These are phyloP conservation scores for Boletus rubropictus DNA, from an alignment of 768 basidiomycete genomes.

Conservation along the genomic window DNA sequence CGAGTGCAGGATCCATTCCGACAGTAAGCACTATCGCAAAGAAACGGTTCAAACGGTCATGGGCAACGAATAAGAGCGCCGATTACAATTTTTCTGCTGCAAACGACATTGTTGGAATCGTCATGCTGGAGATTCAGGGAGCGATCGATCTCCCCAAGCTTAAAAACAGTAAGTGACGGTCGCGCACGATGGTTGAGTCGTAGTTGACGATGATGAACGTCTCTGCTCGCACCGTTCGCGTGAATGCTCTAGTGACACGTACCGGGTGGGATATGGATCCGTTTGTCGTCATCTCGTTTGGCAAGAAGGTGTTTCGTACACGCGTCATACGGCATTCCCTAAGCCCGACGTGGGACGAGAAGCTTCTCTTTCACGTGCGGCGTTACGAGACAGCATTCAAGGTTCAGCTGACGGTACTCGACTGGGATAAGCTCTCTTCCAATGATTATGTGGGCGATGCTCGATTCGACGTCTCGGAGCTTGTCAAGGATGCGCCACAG, in stretches of 20 bases:
- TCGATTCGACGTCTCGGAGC: conserved; percentile 61
- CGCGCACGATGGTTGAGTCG: background rate
- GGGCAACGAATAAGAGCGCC: conserved; percentile 32
- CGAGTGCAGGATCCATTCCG: conserved; percentile 28
- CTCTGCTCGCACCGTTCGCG: background rate
- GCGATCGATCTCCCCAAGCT: conserved; percentile 81
- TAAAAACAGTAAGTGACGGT: conserved; percentile 67
- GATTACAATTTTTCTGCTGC: conserved; percentile 59
- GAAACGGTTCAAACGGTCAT: conserved; percentile 38
- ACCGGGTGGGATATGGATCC: conserved; percentile 97
- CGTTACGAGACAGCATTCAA: conserved; percentile 77
- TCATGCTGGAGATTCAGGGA: conserved; percentile 85
- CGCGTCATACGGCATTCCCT: conserved; percentile 78
- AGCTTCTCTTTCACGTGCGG: conserved; percentile 90
- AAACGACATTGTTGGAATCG: conserved; percentile 89
- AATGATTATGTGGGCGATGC: conserved; percentile 89
- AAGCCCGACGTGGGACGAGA: conserved; percentile 92
- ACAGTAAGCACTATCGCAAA: conserved; percentile 20
- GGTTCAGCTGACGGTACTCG: conserved; percentile 77
- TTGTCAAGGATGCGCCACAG: conserved; percentile 62
- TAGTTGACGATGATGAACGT: background rate
- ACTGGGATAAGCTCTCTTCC: conserved; percentile 91
- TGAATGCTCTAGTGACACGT: conserved; percentile 57
- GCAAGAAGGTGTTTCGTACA: conserved; percentile 95
- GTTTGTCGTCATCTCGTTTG: conserved; percentile 92